Evolutionary conservation across 345 rosid species (phyloP).

Genomic region (Rhizophora apiculata): DNA sequence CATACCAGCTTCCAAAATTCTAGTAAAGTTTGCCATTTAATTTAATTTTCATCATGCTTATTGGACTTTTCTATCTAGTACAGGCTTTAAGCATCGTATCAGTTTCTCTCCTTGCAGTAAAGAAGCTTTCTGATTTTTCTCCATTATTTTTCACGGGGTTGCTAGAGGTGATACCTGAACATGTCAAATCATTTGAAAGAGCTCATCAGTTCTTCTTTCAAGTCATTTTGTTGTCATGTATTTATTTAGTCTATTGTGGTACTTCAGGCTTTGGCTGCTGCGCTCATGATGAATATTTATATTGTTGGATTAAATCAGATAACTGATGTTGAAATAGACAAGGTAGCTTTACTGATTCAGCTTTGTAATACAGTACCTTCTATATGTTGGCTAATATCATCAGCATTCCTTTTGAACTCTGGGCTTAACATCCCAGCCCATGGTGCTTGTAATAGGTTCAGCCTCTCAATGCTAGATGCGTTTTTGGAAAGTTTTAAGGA

Average conservation of each 20-base stretch:
- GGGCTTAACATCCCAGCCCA: too few relatives aligned
- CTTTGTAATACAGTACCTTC: neutral
- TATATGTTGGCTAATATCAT: neutral
- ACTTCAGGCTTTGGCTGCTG: slow-evolving; percentile 81
- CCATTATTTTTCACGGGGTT: slow-evolving; percentile 65
- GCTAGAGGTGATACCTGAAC: slow-evolving; percentile 53
- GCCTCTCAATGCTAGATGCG: too few relatives aligned
- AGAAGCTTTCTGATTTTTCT: slow-evolving; percentile 75
- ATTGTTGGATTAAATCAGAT: slow-evolving; percentile 90
- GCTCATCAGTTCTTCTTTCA: neutral
- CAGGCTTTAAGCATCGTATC: slow-evolving; percentile 89
- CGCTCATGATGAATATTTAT: slow-evolving; percentile 92
- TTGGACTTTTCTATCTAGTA: slow-evolving; percentile 5
- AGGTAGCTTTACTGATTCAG: slow-evolving; percentile 42
- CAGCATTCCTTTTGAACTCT: too few relatives aligned
- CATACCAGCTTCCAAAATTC: neutral
- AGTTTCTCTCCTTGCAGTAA: slow-evolving; percentile 85
- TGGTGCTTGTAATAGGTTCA: too few relatives aligned
- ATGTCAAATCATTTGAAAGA: slow-evolving; percentile 1
- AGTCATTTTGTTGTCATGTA: neutral
- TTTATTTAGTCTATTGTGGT: slow-evolving; percentile 6
- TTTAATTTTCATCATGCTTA: slow-evolving; percentile 1
- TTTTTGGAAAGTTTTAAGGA: too few relatives aligned
- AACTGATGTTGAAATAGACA: slow-evolving; percentile 87
- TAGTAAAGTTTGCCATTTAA: neutral